phyloP scores from a whole-genome alignment of 208 protist species.

The Leishmania braziliensis region DNA sequence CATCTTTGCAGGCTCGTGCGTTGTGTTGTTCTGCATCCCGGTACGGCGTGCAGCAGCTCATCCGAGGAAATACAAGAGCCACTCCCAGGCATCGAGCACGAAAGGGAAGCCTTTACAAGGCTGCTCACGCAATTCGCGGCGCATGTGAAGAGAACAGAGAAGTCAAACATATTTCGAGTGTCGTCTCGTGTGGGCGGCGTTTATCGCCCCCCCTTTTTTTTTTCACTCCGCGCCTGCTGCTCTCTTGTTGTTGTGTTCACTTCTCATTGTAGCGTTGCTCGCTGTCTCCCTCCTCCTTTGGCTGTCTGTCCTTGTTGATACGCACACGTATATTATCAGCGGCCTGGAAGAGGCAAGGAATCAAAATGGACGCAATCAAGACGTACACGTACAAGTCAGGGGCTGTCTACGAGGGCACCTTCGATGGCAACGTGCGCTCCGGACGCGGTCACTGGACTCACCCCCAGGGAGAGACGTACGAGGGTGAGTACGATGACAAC shows the following conservation, averaged over 20 bases:
- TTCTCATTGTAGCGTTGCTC: not conserved
- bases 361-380: conserved; percentile 48
- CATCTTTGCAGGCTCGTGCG: not conserved
- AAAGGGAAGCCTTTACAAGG: not conserved
- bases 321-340: not conserved
- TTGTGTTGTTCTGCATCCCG: not conserved
- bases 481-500: conserved; percentile 89
- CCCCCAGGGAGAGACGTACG: conserved; percentile 81
- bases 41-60: not conserved
- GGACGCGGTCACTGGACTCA: conserved; percentile 82
- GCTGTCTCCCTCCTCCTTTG: not conserved
- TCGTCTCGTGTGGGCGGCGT: not conserved
- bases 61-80: not conserved
- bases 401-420: conserved; percentile 87
- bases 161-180: not conserved
- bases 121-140: not conserved
- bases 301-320: not conserved
- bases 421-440: conserved; percentile 72
- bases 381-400: conserved; percentile 88
- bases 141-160: not conserved
- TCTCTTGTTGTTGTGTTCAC: not conserved
- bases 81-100: not conserved
- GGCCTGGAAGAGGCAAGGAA: not conserved
- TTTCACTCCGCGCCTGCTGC: not conserved
- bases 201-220: not conserved